These are phyloP conservation scores for Amanita subjunquillea DNA, from an alignment of 768 basidiomycete genomes.

Conservation along the genomic window DNA sequence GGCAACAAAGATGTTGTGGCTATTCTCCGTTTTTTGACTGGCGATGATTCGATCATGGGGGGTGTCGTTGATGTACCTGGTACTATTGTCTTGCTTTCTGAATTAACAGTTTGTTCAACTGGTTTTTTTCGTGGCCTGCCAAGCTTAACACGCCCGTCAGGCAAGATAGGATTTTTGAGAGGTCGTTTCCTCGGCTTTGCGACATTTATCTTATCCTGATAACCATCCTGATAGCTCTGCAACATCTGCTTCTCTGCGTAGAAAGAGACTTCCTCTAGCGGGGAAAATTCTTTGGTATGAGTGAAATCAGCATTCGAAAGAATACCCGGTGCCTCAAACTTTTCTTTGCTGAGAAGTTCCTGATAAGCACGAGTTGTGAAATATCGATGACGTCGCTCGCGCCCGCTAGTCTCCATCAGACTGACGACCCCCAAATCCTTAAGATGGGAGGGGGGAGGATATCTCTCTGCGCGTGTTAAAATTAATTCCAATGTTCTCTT, in stretches of 20 bases:
- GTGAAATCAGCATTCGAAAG: constrained; percentile 37
- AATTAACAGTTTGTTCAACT: constrained; percentile 13
- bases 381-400: constrained; percentile 82
- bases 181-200: constrained; percentile 23
- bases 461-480: constrained; percentile 56
- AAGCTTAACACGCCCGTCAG: constrained; percentile 44
- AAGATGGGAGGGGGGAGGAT: constrained; percentile 59
- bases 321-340: constrained; percentile 39
- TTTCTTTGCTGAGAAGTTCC: constrained; percentile 50
- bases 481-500: constrained; percentile 78
- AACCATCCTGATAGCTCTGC: constrained; percentile 36
- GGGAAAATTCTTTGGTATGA: constrained; percentile 43
- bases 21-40: neutral
- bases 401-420: constrained; percentile 72
- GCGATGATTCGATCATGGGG: neutral
- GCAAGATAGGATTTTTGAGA: constrained; percentile 36
- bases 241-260: constrained; percentile 37
- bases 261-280: constrained; percentile 37
- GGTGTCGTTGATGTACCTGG: neutral
- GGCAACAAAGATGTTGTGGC: neutral
- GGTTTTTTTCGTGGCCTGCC: constrained; percentile 33
- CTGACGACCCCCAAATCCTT: constrained; percentile 59
- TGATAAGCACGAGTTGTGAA: constrained; percentile 67
- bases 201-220: constrained; percentile 25
- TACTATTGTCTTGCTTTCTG: constrained; percentile 9